These are phyloP conservation scores for Ophiocordyceps polyrhachis-furcata DNA, from an alignment of 2,329 filamentous ascomycete species.

Conservation along the genomic window DNA sequence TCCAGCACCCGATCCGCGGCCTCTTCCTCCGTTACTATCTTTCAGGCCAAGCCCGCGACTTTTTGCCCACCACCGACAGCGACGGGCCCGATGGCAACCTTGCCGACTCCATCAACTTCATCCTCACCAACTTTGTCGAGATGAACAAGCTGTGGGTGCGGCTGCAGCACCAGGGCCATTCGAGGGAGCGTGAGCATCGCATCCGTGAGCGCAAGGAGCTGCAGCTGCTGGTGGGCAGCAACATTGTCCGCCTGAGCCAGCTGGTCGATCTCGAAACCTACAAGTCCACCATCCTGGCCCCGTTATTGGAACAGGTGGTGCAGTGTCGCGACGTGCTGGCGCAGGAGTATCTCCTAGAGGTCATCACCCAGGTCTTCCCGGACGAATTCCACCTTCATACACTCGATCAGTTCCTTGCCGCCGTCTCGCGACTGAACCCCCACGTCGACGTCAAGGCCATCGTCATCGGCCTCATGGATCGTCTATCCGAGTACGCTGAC, in stretches of 20 bases:
- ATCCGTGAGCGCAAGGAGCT: constrained; percentile 91
- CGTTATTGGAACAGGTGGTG: constrained; percentile 87
- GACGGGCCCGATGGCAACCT: constrained; percentile 91
- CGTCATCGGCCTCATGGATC: constrained; percentile 94
- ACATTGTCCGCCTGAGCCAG: constrained; percentile 86
- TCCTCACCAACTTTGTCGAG: constrained; percentile 96
- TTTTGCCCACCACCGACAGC: constrained; percentile 59
- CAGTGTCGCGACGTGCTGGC: constrained; percentile 94
- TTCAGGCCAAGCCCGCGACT: constrained; percentile 82
- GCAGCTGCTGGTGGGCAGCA: constrained; percentile 88
- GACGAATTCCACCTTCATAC: constrained; percentile 98
- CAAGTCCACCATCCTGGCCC: constrained; percentile 74
- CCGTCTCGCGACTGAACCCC: constrained; percentile 81
- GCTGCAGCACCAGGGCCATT: constrained; percentile 92
- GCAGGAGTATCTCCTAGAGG: constrained; percentile 93
- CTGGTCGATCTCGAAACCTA: constrained; percentile 89
- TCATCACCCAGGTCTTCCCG: constrained; percentile 96
- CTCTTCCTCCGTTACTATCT: constrained; percentile 93
- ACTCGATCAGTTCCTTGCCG: constrained; percentile 82
- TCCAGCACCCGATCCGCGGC: constrained; percentile 90
- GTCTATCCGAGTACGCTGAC: constrained; percentile 85
- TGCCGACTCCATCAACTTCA: constrained; percentile 94
- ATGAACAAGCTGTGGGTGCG: constrained; percentile 99
- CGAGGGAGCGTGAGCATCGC: constrained; percentile 78
- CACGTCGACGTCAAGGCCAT: constrained; percentile 97